phyloP scores from a whole-genome alignment of 2,329 filamentous ascomycete genomes.

The Arthrinium puccinioides region DNA sequence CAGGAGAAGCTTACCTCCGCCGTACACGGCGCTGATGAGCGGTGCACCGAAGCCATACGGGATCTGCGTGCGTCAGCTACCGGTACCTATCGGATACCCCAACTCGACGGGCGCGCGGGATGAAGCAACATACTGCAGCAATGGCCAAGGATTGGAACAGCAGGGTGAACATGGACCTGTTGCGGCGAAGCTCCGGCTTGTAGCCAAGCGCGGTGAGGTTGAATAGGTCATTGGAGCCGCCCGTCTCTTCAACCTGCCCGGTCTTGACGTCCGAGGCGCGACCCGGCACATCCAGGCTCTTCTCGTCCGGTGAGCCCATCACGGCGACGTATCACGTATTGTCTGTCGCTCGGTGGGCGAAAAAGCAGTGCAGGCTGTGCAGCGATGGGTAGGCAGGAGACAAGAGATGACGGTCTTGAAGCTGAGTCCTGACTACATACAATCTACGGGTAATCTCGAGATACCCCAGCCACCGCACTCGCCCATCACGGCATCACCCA shows the following conservation, averaged over 20 bases:
- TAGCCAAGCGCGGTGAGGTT: slow-evolving; percentile 42
- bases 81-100: not conserved
- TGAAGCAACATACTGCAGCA: slow-evolving; percentile 35
- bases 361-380: no score
- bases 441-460: no score
- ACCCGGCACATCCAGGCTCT: not conserved
- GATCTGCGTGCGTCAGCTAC: slow-evolving; percentile 24
- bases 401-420: no score
- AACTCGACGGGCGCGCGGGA: no score
- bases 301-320: not conserved
- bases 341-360: no score
- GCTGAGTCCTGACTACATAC: no score
- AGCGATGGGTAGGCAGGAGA: no score
- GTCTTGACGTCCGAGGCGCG: not conserved
- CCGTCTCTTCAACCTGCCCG: not conserved
- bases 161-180: slow-evolving; percentile 52
- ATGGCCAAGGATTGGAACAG: slow-evolving; percentile 56
- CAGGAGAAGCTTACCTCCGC: slow-evolving; percentile 21
- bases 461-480: no score
- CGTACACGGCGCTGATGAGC: slow-evolving; percentile 28
- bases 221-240: not conserved
- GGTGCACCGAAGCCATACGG: slow-evolving; percentile 41
- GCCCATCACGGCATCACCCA: no score
- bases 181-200: slow-evolving; percentile 47
- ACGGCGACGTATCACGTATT: no score